Percentiles rank a stretch among this genome's conserved stretches.
Conservation (phyloP, 2,329 filamentous ascomycete species). For the Monosporascus sp. region DNA sequence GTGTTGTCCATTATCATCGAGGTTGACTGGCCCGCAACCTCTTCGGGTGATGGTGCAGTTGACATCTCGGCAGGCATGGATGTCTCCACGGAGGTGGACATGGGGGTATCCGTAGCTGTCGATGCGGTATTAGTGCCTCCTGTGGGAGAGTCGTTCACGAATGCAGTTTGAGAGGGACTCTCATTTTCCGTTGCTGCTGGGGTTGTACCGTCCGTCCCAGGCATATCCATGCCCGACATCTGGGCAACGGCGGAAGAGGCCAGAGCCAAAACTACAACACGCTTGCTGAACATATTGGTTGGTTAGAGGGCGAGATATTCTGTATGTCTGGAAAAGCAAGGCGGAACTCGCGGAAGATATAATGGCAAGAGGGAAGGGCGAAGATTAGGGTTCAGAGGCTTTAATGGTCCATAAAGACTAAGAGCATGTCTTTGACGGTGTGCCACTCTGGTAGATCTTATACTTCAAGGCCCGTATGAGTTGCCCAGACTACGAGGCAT, state of each 20-base stretch:
- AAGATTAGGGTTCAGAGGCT: not conserved
- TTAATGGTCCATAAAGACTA: not conserved
- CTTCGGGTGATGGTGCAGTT: not conserved
- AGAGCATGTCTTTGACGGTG: not conserved
- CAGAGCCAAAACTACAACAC: conserved; percentile 15
- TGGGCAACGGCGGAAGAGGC: conserved; percentile 17
- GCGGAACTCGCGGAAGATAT: not conserved
- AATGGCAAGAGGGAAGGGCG: not conserved
- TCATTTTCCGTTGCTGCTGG: conserved; percentile 3
- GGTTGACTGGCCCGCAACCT: conserved; percentile 1
- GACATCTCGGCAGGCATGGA: not conserved
- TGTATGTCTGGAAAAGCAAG: not conserved
- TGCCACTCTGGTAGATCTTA: not conserved
- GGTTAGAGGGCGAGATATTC: not conserved
- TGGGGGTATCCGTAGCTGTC: conserved; percentile 2
- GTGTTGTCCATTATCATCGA: conserved; percentile 7
- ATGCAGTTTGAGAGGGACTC: conserved; percentile 1
- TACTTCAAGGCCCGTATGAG: not conserved
- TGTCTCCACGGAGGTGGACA: conserved; percentile 1
- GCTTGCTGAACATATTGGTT: conserved; percentile 18
- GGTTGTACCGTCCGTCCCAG: not conserved
- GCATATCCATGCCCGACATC: conserved; percentile 7
- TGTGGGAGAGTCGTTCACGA: conserved; percentile 1
- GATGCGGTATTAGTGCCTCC: conserved; percentile 2
- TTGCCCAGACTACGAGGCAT: not conserved